These are phyloP conservation scores for Dendryphion nanum DNA, from an alignment of 2,329 filamentous ascomycete species.

Conservation along the genomic window DNA sequence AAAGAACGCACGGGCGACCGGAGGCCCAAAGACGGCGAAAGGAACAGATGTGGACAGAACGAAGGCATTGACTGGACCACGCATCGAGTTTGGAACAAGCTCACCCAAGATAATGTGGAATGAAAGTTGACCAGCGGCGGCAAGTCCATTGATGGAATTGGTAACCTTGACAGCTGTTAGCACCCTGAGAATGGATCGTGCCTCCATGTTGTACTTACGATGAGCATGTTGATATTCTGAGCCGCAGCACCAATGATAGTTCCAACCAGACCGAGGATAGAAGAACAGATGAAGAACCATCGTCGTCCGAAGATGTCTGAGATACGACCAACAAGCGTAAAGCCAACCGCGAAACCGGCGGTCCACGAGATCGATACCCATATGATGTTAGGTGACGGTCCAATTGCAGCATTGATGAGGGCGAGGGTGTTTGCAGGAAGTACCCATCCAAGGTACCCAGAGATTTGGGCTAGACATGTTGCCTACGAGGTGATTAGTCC, in stretches of 20 bases:
- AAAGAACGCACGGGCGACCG: constrained; percentile 28
- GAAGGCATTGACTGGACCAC: constrained; percentile 37
- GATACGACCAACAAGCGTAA: constrained; percentile 37
- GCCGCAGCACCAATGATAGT: constrained; percentile 38
- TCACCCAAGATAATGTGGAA: constrained; percentile 40
- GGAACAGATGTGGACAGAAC: constrained; percentile 28
- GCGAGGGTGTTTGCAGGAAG: constrained; percentile 27
- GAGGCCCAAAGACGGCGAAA: constrained; percentile 31
- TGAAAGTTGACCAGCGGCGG: constrained; percentile 39
- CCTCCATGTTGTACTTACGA: constrained; percentile 12
- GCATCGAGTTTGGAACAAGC: constrained; percentile 33
- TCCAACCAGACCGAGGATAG: constrained; percentile 32
- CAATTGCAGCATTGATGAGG: constrained; percentile 39
- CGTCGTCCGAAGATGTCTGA: constrained; percentile 41
- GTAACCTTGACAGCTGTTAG: constrained; percentile 13
- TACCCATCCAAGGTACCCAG: constrained; percentile 31
- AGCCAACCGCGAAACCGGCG: constrained; percentile 35
- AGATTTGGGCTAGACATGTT: constrained; percentile 31
- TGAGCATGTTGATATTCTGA: constrained; percentile 31
- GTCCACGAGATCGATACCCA: constrained; percentile 39
- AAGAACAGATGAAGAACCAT: constrained; percentile 36
- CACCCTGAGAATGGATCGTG: neutral
- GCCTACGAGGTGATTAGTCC: constrained; percentile 14
- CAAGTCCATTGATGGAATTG: constrained; percentile 37
- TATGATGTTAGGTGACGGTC: constrained; percentile 38